Evolutionary conservation across 2,329 filamentous ascomycete species (phyloP).

Genomic region (Ophiosphaerella narmari): DNA sequence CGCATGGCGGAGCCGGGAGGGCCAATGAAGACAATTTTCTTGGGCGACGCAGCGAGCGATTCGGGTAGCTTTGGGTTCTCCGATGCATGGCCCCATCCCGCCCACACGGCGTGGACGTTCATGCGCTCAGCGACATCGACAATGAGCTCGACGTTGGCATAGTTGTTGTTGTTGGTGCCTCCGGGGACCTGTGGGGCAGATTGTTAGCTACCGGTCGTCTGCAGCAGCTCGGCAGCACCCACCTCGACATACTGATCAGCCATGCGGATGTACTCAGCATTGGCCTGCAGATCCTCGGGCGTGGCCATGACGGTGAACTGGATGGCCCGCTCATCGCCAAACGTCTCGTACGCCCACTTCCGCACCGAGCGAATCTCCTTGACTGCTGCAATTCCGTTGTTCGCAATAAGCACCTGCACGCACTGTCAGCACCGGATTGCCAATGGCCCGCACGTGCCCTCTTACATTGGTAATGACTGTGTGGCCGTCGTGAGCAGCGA

Average conservation of each 20-base stretch:
- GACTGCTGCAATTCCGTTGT: conserved; percentile 99
- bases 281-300: conserved; percentile 94
- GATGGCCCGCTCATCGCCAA: conserved; percentile 96
- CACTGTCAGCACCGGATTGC: conserved; percentile 21
- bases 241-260: conserved; percentile 97
- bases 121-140: conserved; percentile 98
- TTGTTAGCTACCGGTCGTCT: conserved; percentile 21
- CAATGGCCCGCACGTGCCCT: conserved; percentile 11
- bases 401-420: conserved; percentile 89
- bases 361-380: conserved; percentile 99
- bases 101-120: conserved; percentile 98
- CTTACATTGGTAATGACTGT: conserved; percentile 97
- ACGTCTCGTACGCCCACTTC: conserved; percentile 99
- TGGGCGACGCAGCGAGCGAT: conserved; percentile 90
- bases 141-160: conserved; percentile 98
- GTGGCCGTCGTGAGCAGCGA: conserved; percentile 85
- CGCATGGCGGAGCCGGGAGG: conserved; percentile 98
- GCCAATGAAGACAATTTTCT: conserved; percentile 99
- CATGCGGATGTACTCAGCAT: conserved; percentile 99
- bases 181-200: conserved; percentile 70
- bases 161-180: conserved; percentile 99
- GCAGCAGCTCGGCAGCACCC: conserved; percentile 25
- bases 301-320: conserved; percentile 99
- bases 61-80: conserved; percentile 98
- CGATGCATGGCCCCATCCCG: conserved; percentile 96